Conservation (phyloP, 495 filamentous ascomycete species). For the Podospora sp. region DNA sequence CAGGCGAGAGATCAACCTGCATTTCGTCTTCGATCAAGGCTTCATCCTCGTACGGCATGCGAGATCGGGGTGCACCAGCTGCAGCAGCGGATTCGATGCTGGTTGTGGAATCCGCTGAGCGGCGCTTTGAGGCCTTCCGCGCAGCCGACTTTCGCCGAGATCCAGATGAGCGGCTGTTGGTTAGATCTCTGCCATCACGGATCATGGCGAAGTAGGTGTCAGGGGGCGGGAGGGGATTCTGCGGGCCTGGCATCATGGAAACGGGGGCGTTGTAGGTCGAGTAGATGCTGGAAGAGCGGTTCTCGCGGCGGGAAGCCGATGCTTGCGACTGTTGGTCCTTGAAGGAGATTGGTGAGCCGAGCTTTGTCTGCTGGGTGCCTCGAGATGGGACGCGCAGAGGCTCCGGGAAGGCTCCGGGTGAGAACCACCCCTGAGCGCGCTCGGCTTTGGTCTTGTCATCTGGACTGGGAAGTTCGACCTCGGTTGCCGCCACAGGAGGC, state of each 20-base stretch:
- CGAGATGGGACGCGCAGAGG: conserved; percentile 31
- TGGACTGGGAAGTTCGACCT: conserved; percentile 43
- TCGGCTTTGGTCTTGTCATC: conserved; percentile 46
- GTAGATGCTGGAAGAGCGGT: conserved; percentile 23
- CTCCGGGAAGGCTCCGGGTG: conserved; percentile 31
- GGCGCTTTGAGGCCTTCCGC: conserved; percentile 19
- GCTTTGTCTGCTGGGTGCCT: conserved; percentile 7
- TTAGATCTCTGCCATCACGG: conserved; percentile 26
- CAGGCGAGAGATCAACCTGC: conserved; percentile 44
- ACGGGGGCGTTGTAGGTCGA: conserved; percentile 16
- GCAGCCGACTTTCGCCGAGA: conserved; percentile 17
- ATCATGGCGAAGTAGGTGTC: conserved; percentile 24
- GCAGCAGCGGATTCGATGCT: conserved; percentile 33
- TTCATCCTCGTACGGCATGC: conserved; percentile 28
- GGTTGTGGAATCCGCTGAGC: conserved; percentile 33
- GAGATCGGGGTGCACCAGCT: neutral
- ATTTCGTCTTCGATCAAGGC: conserved; percentile 28
- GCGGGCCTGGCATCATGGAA: conserved; percentile 15
- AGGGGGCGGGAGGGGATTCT: conserved; percentile 17
- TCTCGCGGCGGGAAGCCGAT: neutral
- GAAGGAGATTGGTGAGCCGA: conserved; percentile 36
- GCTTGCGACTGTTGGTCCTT: conserved; percentile 21
- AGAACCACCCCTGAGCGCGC: conserved; percentile 35
- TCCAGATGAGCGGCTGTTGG: conserved; percentile 10
- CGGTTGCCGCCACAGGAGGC: conserved; percentile 20